Percentiles rank a stretch among this genome's conserved stretches.
These are phyloP conservation scores for Talaromyces amestolkiae DNA, from an alignment of 2,329 filamentous ascomycete genomes.

Conservation along the genomic window DNA sequence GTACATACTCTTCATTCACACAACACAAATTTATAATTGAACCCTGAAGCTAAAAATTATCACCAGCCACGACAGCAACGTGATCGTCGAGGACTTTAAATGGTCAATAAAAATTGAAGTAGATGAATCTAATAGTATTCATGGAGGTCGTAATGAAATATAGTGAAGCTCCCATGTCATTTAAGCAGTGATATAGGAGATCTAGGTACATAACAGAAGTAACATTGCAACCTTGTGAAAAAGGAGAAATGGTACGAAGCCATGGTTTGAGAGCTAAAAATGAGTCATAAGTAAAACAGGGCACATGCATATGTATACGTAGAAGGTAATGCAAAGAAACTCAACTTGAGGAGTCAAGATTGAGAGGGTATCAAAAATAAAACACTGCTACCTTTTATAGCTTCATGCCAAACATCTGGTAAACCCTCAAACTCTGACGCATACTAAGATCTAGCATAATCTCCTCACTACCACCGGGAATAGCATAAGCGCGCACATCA, in stretches of 20 bases:
- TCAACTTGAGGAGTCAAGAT: not conserved
- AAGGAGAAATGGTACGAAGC: no score
- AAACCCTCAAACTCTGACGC: conserved; percentile 81
- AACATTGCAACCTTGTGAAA: no score
- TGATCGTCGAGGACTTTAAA: no score
- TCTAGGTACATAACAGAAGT: no score
- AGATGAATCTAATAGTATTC: no score
- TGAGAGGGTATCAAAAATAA: conserved; percentile 19
- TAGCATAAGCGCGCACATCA: conserved; percentile 92
- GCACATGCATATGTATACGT: conserved; percentile 1
- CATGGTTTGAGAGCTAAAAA: not conserved
- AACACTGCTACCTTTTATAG: conserved; percentile 84
- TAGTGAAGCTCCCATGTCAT: no score
- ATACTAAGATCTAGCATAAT: conserved; percentile 98
- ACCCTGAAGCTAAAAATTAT: not conserved
- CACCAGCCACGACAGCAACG: no score
- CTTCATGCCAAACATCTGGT: conserved; percentile 94
- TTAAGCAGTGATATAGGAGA: no score
- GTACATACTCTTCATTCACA: not conserved
- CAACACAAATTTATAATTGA: not conserved
- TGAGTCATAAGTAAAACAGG: not conserved
- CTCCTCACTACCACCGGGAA: conserved; percentile 93
- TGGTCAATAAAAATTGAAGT: no score
- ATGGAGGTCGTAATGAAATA: no score
- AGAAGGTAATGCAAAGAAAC: not conserved